phyloP scores from a whole-genome alignment of 495 filamentous ascomycete species.

The Podospora appendiculata region DNA sequence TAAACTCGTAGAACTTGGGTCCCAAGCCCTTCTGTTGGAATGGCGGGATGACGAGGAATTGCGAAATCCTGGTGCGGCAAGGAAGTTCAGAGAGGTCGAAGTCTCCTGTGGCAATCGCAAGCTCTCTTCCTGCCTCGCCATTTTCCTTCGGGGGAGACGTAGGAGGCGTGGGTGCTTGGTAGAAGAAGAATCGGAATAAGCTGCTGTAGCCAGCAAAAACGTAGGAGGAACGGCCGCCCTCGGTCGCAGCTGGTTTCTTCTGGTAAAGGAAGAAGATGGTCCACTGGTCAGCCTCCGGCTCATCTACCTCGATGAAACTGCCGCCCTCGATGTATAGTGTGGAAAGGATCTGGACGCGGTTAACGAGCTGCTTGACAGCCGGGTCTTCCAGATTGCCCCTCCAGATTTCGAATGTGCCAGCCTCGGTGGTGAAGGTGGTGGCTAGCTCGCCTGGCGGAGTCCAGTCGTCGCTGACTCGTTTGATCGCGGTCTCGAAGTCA shows the following conservation, averaged over 20 bases:
- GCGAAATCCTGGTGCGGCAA: conserved; percentile 75
- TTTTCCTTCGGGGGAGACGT: conserved; percentile 11
- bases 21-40: conserved; percentile 78
- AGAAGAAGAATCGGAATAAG: conserved; percentile 74
- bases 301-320: conserved; percentile 59
- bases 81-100: conserved; percentile 38
- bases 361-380: conserved; percentile 55
- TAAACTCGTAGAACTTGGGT: conserved; percentile 67
- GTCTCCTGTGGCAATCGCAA: conserved; percentile 16
- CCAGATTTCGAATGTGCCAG: conserved; percentile 45
- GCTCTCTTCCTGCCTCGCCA: conserved; percentile 6
- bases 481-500: conserved; percentile 53
- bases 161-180: conserved; percentile 23
- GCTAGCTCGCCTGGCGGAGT: conserved; percentile 45
- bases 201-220: conserved; percentile 80
- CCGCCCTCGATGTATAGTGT: conserved; percentile 90
- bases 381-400: conserved; percentile 42
- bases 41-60: conserved; percentile 88
- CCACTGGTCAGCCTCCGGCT: conserved; percentile 75
- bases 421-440: conserved; percentile 27
- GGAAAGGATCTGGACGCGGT: conserved; percentile 75
- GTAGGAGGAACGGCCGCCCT: conserved; percentile 48
- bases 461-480: conserved; percentile 49
- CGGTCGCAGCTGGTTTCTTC: conserved; percentile 41
- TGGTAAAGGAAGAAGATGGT: conserved; percentile 79